Conservation (phyloP, 768 basidiomycete genomes). For the Cyclocybe cylindracea region DNA sequence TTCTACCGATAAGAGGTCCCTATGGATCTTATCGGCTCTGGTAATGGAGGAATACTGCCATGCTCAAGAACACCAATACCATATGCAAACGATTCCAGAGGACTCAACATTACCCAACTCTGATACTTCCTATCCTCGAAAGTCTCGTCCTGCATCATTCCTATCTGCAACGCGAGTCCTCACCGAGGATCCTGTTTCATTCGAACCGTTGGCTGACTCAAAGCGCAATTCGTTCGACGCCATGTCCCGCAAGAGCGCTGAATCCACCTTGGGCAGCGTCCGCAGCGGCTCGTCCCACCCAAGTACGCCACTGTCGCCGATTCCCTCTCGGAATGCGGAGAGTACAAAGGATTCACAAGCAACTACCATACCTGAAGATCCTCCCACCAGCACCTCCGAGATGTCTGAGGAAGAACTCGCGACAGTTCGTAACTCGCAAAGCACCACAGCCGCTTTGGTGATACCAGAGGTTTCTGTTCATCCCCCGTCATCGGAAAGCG, state of each 20-base stretch:
- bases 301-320: conserved; percentile 14
- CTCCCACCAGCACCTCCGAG: too few species aligned
- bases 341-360: neutral
- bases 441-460: conserved; percentile 3
- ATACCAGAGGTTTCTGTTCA: conserved; percentile 19
- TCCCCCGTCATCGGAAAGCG: conserved; percentile 20
- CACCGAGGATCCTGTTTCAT: conserved; percentile 53
- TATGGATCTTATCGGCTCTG: conserved; percentile 69
- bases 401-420: conserved; percentile 2
- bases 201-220: conserved; percentile 55
- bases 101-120: conserved; percentile 25
- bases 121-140: conserved; percentile 15
- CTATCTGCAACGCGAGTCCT: conserved; percentile 22
- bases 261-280: conserved; percentile 45
- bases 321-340: conserved; percentile 13
- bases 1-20: conserved; percentile 37
- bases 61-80: conserved; percentile 32
- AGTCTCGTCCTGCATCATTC: conserved; percentile 20
- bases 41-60: conserved; percentile 67
- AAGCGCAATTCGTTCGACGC: conserved; percentile 47
- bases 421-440: conserved; percentile 5
- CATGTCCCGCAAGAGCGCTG: conserved; percentile 44
- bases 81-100: conserved; percentile 49
- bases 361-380: neutral
- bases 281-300: conserved; percentile 34